A percentile compares a stretch with the other conserved stretches of the same genome.
Evolutionary conservation across 805 yeast genomes (phyloP).

Genomic region (Ogataea salicorniae): DNA sequence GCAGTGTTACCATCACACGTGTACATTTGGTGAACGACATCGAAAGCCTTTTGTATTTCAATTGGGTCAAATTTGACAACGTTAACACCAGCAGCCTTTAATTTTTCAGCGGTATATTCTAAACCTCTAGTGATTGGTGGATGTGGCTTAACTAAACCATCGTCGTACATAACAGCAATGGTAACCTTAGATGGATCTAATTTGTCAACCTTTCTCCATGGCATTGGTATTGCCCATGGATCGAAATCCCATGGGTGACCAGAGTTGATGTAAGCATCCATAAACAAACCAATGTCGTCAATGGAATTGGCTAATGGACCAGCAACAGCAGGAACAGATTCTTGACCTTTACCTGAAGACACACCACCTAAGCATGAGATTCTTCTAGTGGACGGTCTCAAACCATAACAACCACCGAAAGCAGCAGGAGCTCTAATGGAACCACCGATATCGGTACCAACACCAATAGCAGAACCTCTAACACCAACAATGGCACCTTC

Average conservation of each 20-base stretch:
- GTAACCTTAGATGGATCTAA: conserved; percentile 42
- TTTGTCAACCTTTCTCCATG: conserved; percentile 44
- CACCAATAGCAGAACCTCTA: conserved; percentile 57
- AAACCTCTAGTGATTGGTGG: conserved; percentile 61
- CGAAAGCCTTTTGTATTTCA: conserved; percentile 50
- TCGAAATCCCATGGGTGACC: conserved; percentile 61
- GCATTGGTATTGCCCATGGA: conserved; percentile 41
- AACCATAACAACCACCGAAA: conserved; percentile 54
- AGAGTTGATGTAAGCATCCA: conserved; percentile 54
- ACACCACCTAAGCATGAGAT: conserved; percentile 43
- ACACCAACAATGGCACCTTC: conserved; percentile 61
- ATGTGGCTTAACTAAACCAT: conserved; percentile 60
- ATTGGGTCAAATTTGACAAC: conserved; percentile 56
- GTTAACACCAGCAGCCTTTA: conserved; percentile 54
- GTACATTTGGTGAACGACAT: conserved; percentile 53
- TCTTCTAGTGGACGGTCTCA: conserved; percentile 58
- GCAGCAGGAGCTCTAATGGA: conserved; percentile 67
- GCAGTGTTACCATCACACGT: conserved; percentile 63
- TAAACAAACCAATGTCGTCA: conserved; percentile 64
- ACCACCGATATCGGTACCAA: conserved; percentile 72
- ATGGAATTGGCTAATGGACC: conserved; percentile 66
- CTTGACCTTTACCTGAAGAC: conserved; percentile 57
- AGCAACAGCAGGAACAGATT: conserved; percentile 56
- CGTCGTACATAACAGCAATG: conserved; percentile 59
- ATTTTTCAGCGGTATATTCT: conserved; percentile 46